Conservation (phyloP, 371 early-diverging fungal genomes). For the Mucor lusitanicus region DNA sequence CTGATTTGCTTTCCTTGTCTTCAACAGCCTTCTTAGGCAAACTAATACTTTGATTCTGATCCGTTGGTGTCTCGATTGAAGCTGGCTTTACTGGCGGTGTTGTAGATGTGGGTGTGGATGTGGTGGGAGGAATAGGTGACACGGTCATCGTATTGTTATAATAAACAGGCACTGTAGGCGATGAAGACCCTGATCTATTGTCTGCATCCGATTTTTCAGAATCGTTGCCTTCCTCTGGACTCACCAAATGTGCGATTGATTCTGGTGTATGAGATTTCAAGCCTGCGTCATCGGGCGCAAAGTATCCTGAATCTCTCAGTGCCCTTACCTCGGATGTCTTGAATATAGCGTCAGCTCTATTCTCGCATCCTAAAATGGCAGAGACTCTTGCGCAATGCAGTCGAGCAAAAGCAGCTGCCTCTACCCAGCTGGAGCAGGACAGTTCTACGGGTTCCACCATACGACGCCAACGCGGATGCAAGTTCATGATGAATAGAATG, state of each 20-base stretch:
- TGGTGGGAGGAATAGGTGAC: background rate
- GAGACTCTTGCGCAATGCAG: constrained; percentile 26
- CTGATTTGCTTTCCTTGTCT: background rate
- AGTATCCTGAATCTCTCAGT: constrained; percentile 22
- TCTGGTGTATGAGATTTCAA: background rate
- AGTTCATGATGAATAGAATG: constrained; percentile 28
- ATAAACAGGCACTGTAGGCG: background rate
- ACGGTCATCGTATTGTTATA: background rate
- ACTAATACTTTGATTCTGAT: background rate
- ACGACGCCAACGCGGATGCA: constrained; percentile 37
- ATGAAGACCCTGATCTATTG: background rate
- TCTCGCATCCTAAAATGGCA: constrained; percentile 20
- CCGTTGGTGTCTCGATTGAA: background rate
- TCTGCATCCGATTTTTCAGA: background rate
- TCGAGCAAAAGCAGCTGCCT: constrained; percentile 24
- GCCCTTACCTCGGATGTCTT: constrained; percentile 11
- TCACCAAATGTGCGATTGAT: constrained; percentile 7
- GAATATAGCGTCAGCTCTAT: constrained; percentile 12
- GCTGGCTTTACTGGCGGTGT: background rate
- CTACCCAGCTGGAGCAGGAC: constrained; percentile 15
- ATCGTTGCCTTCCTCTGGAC: background rate
- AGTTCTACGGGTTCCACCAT: constrained; percentile 30
- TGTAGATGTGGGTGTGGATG: background rate
- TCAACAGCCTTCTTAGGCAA: background rate
- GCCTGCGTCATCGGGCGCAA: constrained; percentile 4